Percentiles rank a stretch among this genome's conserved stretches.
Evolutionary conservation across 805 yeast genomes (phyloP).

Genomic region (Candida saitoana): DNA sequence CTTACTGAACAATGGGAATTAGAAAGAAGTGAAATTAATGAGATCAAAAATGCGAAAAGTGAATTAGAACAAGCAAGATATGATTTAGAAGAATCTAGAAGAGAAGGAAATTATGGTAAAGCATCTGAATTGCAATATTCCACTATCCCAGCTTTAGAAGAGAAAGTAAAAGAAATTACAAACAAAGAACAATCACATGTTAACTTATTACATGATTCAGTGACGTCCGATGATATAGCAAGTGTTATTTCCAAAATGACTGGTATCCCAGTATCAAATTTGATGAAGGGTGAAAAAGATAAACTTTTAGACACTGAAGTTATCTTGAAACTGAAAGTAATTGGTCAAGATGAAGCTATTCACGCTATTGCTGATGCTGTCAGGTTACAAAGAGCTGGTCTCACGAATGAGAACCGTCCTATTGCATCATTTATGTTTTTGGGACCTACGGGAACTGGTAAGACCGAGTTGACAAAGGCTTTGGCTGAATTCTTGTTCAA

Average conservation of each 20-base stretch:
- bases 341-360: constrained; percentile 96
- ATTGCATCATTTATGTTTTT: constrained; percentile 94
- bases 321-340: constrained; percentile 69
- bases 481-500: constrained; percentile 90
- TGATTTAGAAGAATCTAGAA: constrained; percentile 76
- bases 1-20: constrained; percentile 83
- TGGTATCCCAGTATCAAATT: constrained; percentile 87
- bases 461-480: constrained; percentile 91
- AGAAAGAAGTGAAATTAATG: constrained; percentile 73
- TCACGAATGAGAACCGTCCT: constrained; percentile 90
- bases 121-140: constrained; percentile 91
- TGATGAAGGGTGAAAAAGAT: constrained; percentile 93
- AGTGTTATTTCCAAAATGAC: constrained; percentile 90
- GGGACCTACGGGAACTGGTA: constrained; percentile 99
- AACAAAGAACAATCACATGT: constrained; percentile 30
- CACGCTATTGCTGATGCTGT: constrained; percentile 89
- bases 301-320: constrained; percentile 84
- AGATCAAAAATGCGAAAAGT: constrained; percentile 73
- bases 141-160: constrained; percentile 75
- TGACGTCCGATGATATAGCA: constrained; percentile 91
- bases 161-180: constrained; percentile 47
- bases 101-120: constrained; percentile 78
- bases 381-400: constrained; percentile 92
- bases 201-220: constrained; percentile 76
- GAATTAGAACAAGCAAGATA: constrained; percentile 79